phyloP scores from a whole-genome alignment of 2,329 filamentous ascomycete genomes.

The Aspergillus quadricinctus region DNA sequence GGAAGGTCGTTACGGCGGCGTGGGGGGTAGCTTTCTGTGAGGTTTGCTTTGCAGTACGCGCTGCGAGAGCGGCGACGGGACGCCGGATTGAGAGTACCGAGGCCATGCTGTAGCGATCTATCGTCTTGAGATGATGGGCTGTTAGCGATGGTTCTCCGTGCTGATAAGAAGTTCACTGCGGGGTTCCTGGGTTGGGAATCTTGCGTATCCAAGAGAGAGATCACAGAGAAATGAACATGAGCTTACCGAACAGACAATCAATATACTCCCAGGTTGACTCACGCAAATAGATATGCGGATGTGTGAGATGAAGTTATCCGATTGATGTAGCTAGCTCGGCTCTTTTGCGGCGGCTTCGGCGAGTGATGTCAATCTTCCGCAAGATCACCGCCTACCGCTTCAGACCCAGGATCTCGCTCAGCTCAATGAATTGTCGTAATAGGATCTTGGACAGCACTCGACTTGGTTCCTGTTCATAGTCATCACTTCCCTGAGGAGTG shows the following conservation, averaged over 20 bases:
- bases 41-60: constrained; percentile 3
- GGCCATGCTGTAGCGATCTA: constrained; percentile 3
- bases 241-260: neutral
- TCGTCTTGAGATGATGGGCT: neutral
- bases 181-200: neutral
- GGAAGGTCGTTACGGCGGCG: neutral
- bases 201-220: neutral
- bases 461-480: neutral
- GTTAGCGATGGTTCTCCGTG: neutral
- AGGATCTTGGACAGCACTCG: neutral
- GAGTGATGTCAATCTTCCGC: neutral
- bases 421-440: neutral
- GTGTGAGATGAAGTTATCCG: neutral
- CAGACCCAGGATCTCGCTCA: neutral
- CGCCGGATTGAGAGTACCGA: constrained; percentile 7
- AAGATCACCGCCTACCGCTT: neutral
- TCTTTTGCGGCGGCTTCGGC: neutral
- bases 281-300: neutral
- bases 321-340: neutral
- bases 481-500: no score
- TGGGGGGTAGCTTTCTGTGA: neutral
- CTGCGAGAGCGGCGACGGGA: constrained; percentile 3
- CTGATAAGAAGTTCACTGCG: neutral
- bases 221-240: neutral
- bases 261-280: neutral